Base-by-base conservation (phyloP, 2,329 filamentous ascomycete species). In the Ambrosiella beaveri region DNA sequence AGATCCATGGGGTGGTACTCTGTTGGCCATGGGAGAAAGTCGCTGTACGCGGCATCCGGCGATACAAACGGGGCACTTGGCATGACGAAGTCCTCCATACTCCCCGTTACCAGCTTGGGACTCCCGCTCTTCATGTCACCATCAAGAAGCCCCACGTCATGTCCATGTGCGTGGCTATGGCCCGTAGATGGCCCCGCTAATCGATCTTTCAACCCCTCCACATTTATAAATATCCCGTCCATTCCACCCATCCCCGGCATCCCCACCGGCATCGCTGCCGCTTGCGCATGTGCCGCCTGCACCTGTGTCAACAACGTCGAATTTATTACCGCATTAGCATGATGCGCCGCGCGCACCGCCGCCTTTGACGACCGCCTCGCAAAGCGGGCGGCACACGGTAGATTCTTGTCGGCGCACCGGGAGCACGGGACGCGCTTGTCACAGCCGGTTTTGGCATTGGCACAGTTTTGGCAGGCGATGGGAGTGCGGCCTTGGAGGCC, bases 331-430 rank as follows among this genome's bases (percentile, higher is more conserved):
- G 64, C n/a, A 60, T 59, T 56, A 39, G 69, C 70, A 57, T 74
- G 27, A 27, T 27, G 73, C 3, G 73, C 71, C 1, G 70, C 71
- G 15, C 74, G 68, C 11, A 71, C 64, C 1, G 72, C 73, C 2
- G 70, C 71, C 63, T 78, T 78, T 36, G 73, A 73, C 1, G 75
- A 74, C 38, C 76, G 69, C 27, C 76, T 69, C 1, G 76, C 75
- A 64, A 73, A 78, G 12, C 76, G 69, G 1, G 74, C 71, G 3
- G 71, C 71, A 59, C 70, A 71, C 50, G 63, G 57, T 17, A 67
- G 62, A 37, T 66, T 66, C 61, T 68, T 71, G 62, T 70, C 68
- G 49, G 64, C 64, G 57, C 70, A 71, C 35, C 70, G 64, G 27
- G 69, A 69, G 61, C 70, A 72, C 1, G 70, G 70, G 9, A 65